A percentile compares a stretch with the other conserved stretches of the same genome.
These are phyloP conservation scores for Citrullus amarus DNA, from an alignment of 306 rosid species.

Conservation along the genomic window DNA sequence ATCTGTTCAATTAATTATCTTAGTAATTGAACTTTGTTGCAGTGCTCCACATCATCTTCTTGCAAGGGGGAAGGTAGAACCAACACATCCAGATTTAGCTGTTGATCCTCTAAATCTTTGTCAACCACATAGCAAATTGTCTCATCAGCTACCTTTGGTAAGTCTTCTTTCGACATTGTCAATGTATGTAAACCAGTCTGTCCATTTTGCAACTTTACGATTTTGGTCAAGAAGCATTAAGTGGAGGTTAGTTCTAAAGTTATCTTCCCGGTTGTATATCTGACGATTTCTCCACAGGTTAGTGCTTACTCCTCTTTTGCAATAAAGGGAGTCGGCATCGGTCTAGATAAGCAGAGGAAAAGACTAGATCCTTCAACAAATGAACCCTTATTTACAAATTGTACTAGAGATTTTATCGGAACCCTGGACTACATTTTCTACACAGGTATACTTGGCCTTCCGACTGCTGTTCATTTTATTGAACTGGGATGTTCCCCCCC, in stretches of 20 bases:
- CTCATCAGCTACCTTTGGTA: slow-evolving; percentile 94
- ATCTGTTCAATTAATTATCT: not conserved
- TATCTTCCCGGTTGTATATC: not conserved
- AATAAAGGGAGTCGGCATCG: slow-evolving; percentile 51
- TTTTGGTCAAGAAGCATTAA: not conserved
- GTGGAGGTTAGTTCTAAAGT: not conserved
- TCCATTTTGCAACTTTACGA: not conserved
- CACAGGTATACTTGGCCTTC: slow-evolving; percentile 42
- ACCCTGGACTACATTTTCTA: slow-evolving; percentile 96
- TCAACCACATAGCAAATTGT: slow-evolving; percentile 86
- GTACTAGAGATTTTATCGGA: slow-evolving; percentile 90
- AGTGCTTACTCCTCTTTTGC: slow-evolving; percentile 91
- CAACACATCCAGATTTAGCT: slow-evolving; percentile 67
- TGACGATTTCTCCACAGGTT: slow-evolving; percentile 35
- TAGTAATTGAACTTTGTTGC: slow-evolving; percentile 25
- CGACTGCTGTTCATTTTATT: not conserved
- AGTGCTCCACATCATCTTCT: slow-evolving; percentile 96
- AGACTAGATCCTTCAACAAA: slow-evolving; percentile 66
- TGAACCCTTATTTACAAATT: slow-evolving; percentile 86
- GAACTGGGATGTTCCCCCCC: not conserved
- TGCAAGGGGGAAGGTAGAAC: slow-evolving; percentile 90
- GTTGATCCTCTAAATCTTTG: slow-evolving; percentile 84
- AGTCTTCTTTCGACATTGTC: not conserved
- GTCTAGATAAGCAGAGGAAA: slow-evolving; percentile 67
- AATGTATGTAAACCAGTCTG: not conserved